A percentile compares a stretch with the other conserved stretches of the same genome.
Conservation (phyloP, 306 rosid genomes). For the Comarum palustre region DNA sequence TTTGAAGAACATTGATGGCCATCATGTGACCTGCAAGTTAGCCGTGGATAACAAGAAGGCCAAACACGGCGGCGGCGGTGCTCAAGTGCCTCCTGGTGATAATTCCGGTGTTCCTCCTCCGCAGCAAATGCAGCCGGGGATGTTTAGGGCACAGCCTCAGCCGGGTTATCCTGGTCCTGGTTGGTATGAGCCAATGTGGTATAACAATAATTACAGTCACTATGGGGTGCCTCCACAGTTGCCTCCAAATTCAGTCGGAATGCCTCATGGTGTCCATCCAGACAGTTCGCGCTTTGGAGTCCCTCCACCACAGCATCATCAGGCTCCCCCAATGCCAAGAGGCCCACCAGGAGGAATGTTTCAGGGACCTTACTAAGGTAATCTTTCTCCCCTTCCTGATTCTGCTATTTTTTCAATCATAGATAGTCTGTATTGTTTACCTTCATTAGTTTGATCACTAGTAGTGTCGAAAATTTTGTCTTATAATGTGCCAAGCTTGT, state of each 20-base stretch:
- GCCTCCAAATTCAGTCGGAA: slow-evolving; percentile 53
- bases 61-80: slow-evolving; percentile 36
- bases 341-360: slow-evolving; percentile 68
- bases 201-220: slow-evolving; percentile 4
- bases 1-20: slow-evolving; percentile 56
- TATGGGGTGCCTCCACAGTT: slow-evolving; percentile 38
- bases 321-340: slow-evolving; percentile 44
- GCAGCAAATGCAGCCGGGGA: slow-evolving; percentile 29
- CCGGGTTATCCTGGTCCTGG: slow-evolving; percentile 48
- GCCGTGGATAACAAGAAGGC: slow-evolving; percentile 44
- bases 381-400: not conserved
- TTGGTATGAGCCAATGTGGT: slow-evolving; percentile 7
- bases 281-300: slow-evolving; percentile 45
- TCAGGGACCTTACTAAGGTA: slow-evolving; percentile 69
- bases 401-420: not conserved
- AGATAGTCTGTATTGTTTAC: not conserved
- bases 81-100: slow-evolving; percentile 36
- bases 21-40: slow-evolving; percentile 56
- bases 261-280: slow-evolving; percentile 55
- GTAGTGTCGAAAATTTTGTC: not conserved
- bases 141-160: slow-evolving; percentile 37
- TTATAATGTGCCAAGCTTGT: not conserved
- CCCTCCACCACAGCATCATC: slow-evolving; percentile 40
- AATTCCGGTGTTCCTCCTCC: slow-evolving; percentile 6
- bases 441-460: not conserved